Conservation (phyloP, 2,329 filamentous ascomycete genomes). For the Talaromyces pinophilus region DNA sequence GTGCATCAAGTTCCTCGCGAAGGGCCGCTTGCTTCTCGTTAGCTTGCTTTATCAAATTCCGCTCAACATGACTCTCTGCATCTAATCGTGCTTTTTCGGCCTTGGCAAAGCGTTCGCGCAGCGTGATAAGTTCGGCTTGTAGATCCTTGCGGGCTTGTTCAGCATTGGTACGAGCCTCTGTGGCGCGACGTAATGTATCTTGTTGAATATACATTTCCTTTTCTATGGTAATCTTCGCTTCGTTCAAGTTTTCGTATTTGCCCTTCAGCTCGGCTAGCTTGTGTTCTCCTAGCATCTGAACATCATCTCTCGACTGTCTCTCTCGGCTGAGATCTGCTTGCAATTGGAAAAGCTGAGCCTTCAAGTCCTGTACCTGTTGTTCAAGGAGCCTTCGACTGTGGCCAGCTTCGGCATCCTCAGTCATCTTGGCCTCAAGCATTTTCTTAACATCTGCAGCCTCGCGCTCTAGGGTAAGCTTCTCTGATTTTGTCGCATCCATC, state of each 20-base stretch:
- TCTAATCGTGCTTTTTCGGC: constrained; percentile 83
- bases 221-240: constrained; percentile 95
- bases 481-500: constrained; percentile 79
- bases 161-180: constrained; percentile 74
- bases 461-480: constrained; percentile 79
- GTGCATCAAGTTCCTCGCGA: constrained; percentile 76
- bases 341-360: constrained; percentile 77
- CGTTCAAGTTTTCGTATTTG: constrained; percentile 83
- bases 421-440: constrained; percentile 82
- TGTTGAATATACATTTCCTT: constrained; percentile 97
- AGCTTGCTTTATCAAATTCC: constrained; percentile 73
- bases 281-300: constrained; percentile 85
- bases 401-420: constrained; percentile 81
- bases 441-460: constrained; percentile 87
- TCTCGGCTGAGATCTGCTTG: constrained; percentile 90
- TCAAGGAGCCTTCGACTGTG: constrained; percentile 82
- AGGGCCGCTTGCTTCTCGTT: constrained; percentile 78
- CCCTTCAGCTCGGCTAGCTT: constrained; percentile 79
- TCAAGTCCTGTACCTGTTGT: constrained; percentile 82
- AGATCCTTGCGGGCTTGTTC: constrained; percentile 89
- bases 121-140: constrained; percentile 76
- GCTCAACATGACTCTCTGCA: constrained; percentile 78
- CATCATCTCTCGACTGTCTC: constrained; percentile 89
- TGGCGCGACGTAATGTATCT: constrained; percentile 81
- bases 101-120: constrained; percentile 80